phyloP scores from a whole-genome alignment of 2,329 filamentous ascomycete species.

The Trichophyton mentagrophytes region DNA sequence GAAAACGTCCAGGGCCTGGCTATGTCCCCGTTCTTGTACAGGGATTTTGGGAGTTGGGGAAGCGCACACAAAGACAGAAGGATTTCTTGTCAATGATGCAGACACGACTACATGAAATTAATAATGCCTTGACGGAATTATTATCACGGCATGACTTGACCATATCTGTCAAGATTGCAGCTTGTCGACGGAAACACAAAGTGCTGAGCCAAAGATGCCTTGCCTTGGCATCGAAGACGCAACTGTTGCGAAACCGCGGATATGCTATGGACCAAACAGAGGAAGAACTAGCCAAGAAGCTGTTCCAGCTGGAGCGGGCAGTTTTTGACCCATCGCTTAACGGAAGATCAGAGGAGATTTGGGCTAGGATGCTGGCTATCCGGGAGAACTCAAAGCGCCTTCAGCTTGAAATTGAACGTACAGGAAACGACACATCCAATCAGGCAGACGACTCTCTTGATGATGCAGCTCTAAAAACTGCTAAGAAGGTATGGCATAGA shows the following conservation, averaged over 20 bases:
- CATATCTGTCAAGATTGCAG: constrained; percentile 45
- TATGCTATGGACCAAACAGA: constrained; percentile 54
- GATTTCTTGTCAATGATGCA: constrained; percentile 46
- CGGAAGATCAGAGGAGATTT: constrained; percentile 52
- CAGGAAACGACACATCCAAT: constrained; percentile 31
- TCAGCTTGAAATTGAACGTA: constrained; percentile 47
- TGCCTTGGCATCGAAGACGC: constrained; percentile 50
- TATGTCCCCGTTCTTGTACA: constrained; percentile 49
- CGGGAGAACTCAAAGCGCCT: constrained; percentile 46
- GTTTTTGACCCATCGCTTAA: constrained; percentile 49
- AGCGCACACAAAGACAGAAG: constrained; percentile 45
- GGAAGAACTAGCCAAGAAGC: constrained; percentile 50
- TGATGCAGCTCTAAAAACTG: constrained; percentile 45
- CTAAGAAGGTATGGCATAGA: constrained; percentile 43
- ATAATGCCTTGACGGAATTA: constrained; percentile 46
- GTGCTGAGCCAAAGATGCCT: constrained; percentile 48
- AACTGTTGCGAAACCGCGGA: constrained; percentile 49
- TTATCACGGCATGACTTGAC: constrained; percentile 49
- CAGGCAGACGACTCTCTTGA: constrained; percentile 38
- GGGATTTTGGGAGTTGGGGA: constrained; percentile 48
- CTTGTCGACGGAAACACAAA: constrained; percentile 47
- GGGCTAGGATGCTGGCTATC: constrained; percentile 53
- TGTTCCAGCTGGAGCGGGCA: constrained; percentile 44
- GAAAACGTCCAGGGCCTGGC: constrained; percentile 44
- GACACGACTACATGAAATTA: constrained; percentile 51